A percentile compares a stretch with the other conserved stretches of the same genome.
phyloP scores from a whole-genome alignment of 768 basidiomycete genomes.

The Phylloporus sp. region DNA sequence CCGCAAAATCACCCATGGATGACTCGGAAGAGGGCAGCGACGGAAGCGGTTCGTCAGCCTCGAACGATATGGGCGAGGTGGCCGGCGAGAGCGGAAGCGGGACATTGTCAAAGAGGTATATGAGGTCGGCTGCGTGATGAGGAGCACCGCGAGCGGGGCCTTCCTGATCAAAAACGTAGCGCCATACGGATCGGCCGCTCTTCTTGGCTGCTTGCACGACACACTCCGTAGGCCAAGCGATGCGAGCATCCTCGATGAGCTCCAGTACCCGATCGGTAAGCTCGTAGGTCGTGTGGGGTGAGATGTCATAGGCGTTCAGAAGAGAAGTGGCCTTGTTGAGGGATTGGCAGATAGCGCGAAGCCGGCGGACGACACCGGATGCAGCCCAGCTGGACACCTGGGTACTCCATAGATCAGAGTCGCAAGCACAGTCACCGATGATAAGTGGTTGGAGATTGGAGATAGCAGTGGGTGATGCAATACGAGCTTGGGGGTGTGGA shows the following conservation, averaged over 20 bases:
- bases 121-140: slow-evolving; percentile 68
- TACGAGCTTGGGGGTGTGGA: slow-evolving; percentile 24
- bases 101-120: slow-evolving; percentile 77
- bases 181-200: slow-evolving; percentile 63
- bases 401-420: slow-evolving; percentile 60
- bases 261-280: slow-evolving; percentile 68
- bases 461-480: slow-evolving; percentile 8
- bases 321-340: slow-evolving; percentile 57
- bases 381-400: slow-evolving; percentile 63
- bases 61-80: slow-evolving; percentile 31
- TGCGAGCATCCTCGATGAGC: slow-evolving; percentile 67
- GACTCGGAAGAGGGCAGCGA: slow-evolving; percentile 30
- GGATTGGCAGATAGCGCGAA: slow-evolving; percentile 74
- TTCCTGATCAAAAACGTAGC: slow-evolving; percentile 83
- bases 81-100: slow-evolving; percentile 46
- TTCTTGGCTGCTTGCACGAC: slow-evolving; percentile 48
- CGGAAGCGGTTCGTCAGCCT: slow-evolving; percentile 30
- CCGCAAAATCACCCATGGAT: slow-evolving; percentile 18
- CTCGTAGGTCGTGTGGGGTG: slow-evolving; percentile 58
- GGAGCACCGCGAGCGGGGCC: slow-evolving; percentile 59
- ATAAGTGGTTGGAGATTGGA: slow-evolving; percentile 59
- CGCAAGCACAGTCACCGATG: slow-evolving; percentile 67
- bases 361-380: slow-evolving; percentile 55
- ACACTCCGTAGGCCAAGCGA: slow-evolving; percentile 76
- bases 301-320: slow-evolving; percentile 70